Base-by-base conservation (phyloP, 805 yeast genomes). In the Naumovozyma baii region DNA sequence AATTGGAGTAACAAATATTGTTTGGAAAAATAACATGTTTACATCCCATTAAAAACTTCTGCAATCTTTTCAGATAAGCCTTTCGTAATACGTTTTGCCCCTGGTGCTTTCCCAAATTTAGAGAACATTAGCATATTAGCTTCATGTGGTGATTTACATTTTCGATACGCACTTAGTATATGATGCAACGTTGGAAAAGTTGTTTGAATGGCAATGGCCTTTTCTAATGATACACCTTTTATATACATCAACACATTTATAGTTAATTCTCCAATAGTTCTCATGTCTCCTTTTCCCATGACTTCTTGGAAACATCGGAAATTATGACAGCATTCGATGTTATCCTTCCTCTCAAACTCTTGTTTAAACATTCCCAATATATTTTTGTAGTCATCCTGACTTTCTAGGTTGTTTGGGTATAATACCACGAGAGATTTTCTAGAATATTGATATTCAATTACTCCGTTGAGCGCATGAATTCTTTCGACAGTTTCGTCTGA, bases 201-300 rank as follows among this genome's bases (percentile, higher is more conserved):
- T 15, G 66, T 65, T 59, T 88, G 96, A 8, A 92, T 77, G 5
- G 76, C 75, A 8, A 76, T 54, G 0, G 98, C 98, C 55, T 83
- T 86, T 46, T 90, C 96, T 22, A 84, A 62, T 0, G 95, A 76
- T 1, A 92, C 68, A 0, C 97, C 98, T 44, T 74, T 72, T 2
- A 83, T 71, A 2, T 87, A 74, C 81, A 87, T 76, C 17, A 92
- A 69, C 80, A 86, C 77, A 34, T 74, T 67, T 2, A 86, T 63
- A 49, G 78, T 90, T 50, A 85, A 63, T 45, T 90, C 96, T 34
- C 76, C 76, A 0, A 85, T 76, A 0, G 95, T 83, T 52, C 73
- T 66, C 66, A 80, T 64, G 18, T 74, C 74, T 2, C 82, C 69
- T 54, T 92, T 92, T 3, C 80, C 74, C 59, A 92, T 61, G 25